These are phyloP conservation scores for Datura wrightii DNA, from an alignment of 257 asterid species.

Conservation along the genomic window DNA sequence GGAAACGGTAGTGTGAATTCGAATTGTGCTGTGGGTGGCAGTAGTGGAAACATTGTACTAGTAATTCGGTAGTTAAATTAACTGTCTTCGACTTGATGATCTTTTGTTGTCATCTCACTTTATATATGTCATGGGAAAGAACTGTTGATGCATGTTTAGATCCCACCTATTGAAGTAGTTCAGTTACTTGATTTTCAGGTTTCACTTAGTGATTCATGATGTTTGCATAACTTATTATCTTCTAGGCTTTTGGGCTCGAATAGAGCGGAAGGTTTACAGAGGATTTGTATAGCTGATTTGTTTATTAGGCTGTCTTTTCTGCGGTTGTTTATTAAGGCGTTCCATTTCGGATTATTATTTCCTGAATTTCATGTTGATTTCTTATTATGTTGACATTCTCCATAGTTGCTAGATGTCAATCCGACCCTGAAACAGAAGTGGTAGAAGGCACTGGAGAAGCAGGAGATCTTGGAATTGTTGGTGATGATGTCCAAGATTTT, in stretches of 20 bases:
- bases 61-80: background rate
- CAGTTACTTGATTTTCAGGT: background rate
- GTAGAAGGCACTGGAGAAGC: conserved; percentile 62
- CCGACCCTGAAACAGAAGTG: conserved; percentile 66
- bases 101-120: background rate
- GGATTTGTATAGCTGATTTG: background rate
- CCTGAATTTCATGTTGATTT: conserved; percentile 20
- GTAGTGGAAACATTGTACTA: background rate
- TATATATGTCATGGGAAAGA: background rate
- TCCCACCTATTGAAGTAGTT: background rate
- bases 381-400: conserved; percentile 30
- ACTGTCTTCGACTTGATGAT: background rate
- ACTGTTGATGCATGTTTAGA: background rate
- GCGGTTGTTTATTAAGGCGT: background rate
- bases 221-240: background rate
- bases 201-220: background rate
- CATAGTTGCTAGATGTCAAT: conserved; percentile 76
- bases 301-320: background rate
- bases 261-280: background rate
- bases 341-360: background rate
- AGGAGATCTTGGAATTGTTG: conserved; percentile 79
- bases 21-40: background rate
- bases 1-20: background rate
- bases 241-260: background rate
- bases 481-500: conserved; percentile 86